These are phyloP conservation scores for Globisporangium nunn DNA, from an alignment of 352 stramenopile genomes.

Conservation along the genomic window DNA sequence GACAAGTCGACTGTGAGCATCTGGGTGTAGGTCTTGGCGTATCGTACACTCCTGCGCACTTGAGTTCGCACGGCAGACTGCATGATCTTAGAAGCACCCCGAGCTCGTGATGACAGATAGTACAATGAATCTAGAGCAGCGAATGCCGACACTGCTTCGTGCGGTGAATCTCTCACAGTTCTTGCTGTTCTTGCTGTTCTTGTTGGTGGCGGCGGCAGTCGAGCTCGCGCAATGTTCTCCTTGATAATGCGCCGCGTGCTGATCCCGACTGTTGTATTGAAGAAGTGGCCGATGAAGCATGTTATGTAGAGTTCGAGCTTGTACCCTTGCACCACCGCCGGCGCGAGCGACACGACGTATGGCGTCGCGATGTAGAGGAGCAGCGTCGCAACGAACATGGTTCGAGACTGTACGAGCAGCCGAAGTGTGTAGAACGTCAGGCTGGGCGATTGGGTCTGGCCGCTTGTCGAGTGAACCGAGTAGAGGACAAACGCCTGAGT, in stretches of 20 bases:
- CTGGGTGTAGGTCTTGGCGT: not conserved
- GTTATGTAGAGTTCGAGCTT: conserved; percentile 1
- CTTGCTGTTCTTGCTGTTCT: not conserved
- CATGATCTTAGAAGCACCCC: not conserved
- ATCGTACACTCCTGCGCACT: not conserved
- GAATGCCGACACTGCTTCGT: not conserved
- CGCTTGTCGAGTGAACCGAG: not conserved
- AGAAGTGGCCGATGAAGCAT: not conserved
- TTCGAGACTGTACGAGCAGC: not conserved
- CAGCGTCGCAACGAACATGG: not conserved
- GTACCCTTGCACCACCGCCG: not conserved
- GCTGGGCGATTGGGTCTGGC: not conserved
- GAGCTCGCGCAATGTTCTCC: not conserved
- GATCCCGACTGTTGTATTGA: not conserved
- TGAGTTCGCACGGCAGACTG: not conserved
- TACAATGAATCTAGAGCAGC: not conserved
- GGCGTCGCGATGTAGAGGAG: not conserved
- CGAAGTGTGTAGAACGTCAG: not conserved
- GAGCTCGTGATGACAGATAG: not conserved
- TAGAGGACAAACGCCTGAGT: conserved; percentile 2
- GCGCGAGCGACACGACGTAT: conserved; percentile 1
- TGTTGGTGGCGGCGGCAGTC: no score
- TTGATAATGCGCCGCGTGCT: conserved; percentile 8
- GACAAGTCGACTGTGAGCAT: conserved; percentile 13
- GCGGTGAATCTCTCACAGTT: not conserved